Base-by-base conservation (phyloP, 345 rosid species). In the Eucalyptus tenuipes region DNA sequence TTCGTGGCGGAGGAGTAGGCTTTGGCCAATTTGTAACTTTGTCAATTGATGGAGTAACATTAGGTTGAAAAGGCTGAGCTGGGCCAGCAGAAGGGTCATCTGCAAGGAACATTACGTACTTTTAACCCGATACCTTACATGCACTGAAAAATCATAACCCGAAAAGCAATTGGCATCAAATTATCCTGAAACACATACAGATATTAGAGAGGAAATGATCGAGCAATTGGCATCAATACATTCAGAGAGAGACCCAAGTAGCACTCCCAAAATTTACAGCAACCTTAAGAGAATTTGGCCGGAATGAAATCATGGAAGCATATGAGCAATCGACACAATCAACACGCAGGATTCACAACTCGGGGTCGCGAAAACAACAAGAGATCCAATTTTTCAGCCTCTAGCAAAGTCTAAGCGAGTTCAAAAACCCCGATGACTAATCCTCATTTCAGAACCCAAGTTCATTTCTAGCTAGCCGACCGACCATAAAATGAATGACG, bases 11-110 rank as follows among this genome's bases (percentile, higher is more conserved):
- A 53, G 90, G 90, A 75, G 87, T 85, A 86, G 93, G 93, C 86
- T 87, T 93, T 42, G 94, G 93, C 85, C 88, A 88, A 66, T 87
- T 84, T 18, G 88, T 7, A 52, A 87, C 82, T 45, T 93, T 57
- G 85, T 89, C 88, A 17, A 49, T 47, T 14, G 91, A 55, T 61
- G 91, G 88, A 85, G 89, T 87, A 66, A 50, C 88, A 92, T 85
- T 92, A 53, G 91, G 94, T 66, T 89, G 91, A 92, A 94, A 90
- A 88, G 88, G 91, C 48, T 91, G 93, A 85, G 90, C 87, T 27
- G n/a, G 31, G 53, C 82, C 9, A 75, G 87, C 61, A 57, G 44
- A 48, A 24, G 53, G 79, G 68, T 91, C 91, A 88, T 84, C 96
- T 94, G 90, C 55, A 90, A 80, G 66, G 53, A 86, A 40, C 49